Conservation (phyloP, 331 rosid genomes). For the Stylosanthes scabra region DNA sequence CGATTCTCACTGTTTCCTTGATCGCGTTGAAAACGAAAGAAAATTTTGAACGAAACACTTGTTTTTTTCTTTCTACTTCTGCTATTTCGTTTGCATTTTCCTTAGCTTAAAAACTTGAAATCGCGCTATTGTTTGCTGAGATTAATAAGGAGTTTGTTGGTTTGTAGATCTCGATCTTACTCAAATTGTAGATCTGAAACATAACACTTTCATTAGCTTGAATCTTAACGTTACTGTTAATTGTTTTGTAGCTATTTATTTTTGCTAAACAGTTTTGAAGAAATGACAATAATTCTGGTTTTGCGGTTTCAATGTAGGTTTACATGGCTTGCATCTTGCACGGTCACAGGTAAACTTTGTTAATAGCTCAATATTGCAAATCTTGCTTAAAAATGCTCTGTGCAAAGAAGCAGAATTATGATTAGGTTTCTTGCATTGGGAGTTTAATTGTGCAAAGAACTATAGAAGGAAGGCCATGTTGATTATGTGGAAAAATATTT, state of each 20-base stretch:
- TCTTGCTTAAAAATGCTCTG: slow-evolving; percentile 13
- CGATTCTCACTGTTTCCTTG: slow-evolving; percentile 35
- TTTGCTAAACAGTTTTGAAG: no score
- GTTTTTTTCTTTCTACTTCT: background rate
- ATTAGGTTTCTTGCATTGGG: slow-evolving; percentile 20
- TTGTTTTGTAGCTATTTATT: background rate
- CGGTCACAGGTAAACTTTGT: slow-evolving; percentile 70
- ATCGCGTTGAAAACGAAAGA: slow-evolving; percentile 8
- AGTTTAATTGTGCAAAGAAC: slow-evolving; percentile 30
- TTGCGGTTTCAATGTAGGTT: slow-evolving; percentile 56
- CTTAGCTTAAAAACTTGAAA: slow-evolving; percentile 19
- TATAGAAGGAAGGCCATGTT: slow-evolving; percentile 26
- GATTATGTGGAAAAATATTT: slow-evolving; percentile 31
- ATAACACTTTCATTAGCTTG: background rate
- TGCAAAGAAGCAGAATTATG: slow-evolving; percentile 1
- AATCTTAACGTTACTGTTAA: background rate
- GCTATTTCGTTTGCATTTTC: background rate
- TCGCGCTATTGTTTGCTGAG: slow-evolving; percentile 8
- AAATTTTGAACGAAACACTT: background rate
- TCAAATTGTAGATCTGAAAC: slow-evolving; percentile 21
- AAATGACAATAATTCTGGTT: no score
- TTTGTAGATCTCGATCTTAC: slow-evolving; percentile 7
- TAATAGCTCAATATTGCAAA: slow-evolving; percentile 27
- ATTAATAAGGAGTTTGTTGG: background rate
- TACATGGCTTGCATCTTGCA: slow-evolving; percentile 91